Base-by-base conservation (phyloP, 768 basidiomycete genomes). In the Termitomyces sp. region DNA sequence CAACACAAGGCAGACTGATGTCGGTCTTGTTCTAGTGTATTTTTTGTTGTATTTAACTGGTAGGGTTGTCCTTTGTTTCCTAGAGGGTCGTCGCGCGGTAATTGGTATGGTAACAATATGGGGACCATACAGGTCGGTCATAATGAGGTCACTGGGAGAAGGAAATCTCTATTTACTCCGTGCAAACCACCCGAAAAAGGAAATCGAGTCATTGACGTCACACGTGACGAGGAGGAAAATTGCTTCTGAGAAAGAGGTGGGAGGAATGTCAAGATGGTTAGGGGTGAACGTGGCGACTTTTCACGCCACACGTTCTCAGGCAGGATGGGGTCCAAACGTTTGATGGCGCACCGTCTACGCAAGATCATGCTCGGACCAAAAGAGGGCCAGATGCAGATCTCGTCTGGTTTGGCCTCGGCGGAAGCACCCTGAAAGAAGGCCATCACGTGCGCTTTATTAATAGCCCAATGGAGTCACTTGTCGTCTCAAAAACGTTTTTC, bases 401-500 rank as follows among this genome's bases (percentile, higher is more conserved):
- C 13, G 46, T 27, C 26, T 9, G 13, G 46, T 46, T 46, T 52
- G 50, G 57, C 56, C 61, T 60, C 62, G 60, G 62, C 62, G 59
- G 60, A 58, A 50, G 49, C 53, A 53, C 53, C 60, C 59, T 60
- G 52, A 58, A 56, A 56, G 56, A 60, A 57, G 51, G 14, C 27
- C 29, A 26, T 65, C 64, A 65, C 64, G 65, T 65, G 61, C 12
- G n/a, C 13, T 51, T 54, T 61, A 60, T 61, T 63, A 59, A 60
- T 63, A 62, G 53, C 68, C 63, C 59, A 56, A 66, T 67, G 57
- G 69, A 70, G 69, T 72, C 69, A 73, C 65, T 65, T 63, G 63
- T 58, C 61, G 63, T 62, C 64, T 67, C 65, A 71, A 69, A 71
- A 73, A 73, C 67, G 66, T 63, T 67, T 69, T 68, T 66, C 63